A percentile compares a stretch with the other conserved stretches of the same genome.
Conservation (phyloP, 352 stramenopile species). For the Phytophthora pistaciae region DNA sequence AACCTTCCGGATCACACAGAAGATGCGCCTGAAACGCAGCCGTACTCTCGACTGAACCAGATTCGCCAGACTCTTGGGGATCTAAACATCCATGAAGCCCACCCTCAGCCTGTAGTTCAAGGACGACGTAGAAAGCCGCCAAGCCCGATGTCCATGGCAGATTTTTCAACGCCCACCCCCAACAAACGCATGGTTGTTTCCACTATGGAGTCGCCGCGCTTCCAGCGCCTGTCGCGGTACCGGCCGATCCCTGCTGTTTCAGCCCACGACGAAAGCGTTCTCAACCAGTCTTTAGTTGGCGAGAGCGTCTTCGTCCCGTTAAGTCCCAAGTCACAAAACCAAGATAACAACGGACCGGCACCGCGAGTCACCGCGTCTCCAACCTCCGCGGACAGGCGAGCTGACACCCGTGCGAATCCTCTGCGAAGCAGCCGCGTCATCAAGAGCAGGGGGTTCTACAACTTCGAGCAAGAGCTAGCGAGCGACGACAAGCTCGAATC, state of each 20-base stretch:
- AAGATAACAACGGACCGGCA: conserved; percentile 21
- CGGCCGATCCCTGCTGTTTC: conserved; percentile 24
- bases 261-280: conserved; percentile 34
- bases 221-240: conserved; percentile 54
- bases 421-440: conserved; percentile 75
- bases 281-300: conserved; percentile 71
- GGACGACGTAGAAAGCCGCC: conserved; percentile 32
- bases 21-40: conserved; percentile 12
- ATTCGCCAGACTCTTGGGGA: conserved; percentile 34
- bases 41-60: conserved; percentile 37
- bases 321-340: conserved; percentile 36
- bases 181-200: conserved; percentile 37
- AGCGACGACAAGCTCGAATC: conserved; percentile 22
- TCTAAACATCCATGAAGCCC: conserved; percentile 32
- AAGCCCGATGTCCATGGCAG: conserved; percentile 74
- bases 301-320: conserved; percentile 81
- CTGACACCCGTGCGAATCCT: conserved; percentile 21
- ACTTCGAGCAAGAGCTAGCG: conserved; percentile 50
- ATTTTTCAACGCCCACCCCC: conserved; percentile 50
- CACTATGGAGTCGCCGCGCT: conserved; percentile 44
- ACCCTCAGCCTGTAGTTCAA: conserved; percentile 23
- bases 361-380: conserved; percentile 54
- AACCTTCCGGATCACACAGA: conserved; percentile 8
- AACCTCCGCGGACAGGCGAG: conserved; percentile 21
- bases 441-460: conserved; percentile 82